Evolutionary conservation across 441 rosid genomes (phyloP), one percentile per base, ranked within the genome.

Genomic region (Bruguiera hainesii): DNA sequence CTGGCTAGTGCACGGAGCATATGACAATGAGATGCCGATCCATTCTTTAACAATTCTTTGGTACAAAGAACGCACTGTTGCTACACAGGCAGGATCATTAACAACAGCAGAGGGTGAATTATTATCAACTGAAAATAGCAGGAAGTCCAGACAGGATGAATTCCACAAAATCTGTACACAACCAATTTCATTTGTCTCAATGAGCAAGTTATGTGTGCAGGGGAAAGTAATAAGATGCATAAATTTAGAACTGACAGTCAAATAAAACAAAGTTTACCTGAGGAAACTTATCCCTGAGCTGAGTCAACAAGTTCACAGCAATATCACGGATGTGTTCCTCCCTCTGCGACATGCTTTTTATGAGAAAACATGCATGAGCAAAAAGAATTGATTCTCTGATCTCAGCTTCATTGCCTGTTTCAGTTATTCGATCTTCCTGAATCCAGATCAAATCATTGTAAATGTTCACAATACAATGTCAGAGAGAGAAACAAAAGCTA

Each of bases 1-100:
- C 86, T 95, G 99, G 80, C 89, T 92, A 18, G 99, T 95, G 81
- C 99, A 95, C 23, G 99, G 99, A 71, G 99, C 97, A 82, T 85
- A 78, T 58, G 98, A 95, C 65, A 95, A 89, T 35, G 98, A 92
- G 75, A 83, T 79, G 66, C 89, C 72, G 81, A 92, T 85, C 99
- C 99, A 95, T 76, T 95, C 98, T 75, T 88, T 82, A 67, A 95
- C 85, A 78, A 84, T 74, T 76, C 76, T 88, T 83, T 92, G 97
- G 80, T 89, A 95, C 68, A 95, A 85, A 67, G 98, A 85, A 67
- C 89, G 96, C 65, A 95, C 88, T 39, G 92, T 81, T 16, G 81
- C 89, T 68, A 84, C 75, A 89, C 86, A 87, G 64, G 95, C 90
- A 63, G 98, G 98, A 81, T 92, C 99, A 69, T 79, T 92, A 74